Evolutionary conservation across 129 eudicot genomes (phyloP).

Genomic region (Lactuca saligna): DNA sequence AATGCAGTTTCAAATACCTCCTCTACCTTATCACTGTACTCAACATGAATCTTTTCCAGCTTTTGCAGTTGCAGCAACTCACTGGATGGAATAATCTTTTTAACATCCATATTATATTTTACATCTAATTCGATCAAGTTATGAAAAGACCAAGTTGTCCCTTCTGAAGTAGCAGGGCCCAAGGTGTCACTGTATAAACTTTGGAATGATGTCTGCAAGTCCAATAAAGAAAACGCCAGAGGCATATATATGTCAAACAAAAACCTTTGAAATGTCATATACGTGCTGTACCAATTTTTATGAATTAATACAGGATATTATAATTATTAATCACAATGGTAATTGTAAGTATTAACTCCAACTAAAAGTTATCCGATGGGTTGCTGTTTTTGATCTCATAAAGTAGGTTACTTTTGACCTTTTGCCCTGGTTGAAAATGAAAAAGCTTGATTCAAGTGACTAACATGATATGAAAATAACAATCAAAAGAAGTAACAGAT

Average conservation of each 20-base stretch:
- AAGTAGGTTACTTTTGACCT: too few species aligned
- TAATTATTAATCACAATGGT: too few species aligned
- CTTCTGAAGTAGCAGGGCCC: background rate
- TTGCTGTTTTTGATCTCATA: too few species aligned
- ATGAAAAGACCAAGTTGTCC: background rate
- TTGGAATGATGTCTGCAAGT: background rate
- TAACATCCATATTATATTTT: too few species aligned
- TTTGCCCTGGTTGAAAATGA: too few species aligned
- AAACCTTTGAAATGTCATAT: background rate
- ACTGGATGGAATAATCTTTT: background rate
- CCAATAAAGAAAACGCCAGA: background rate
- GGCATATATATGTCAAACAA: background rate
- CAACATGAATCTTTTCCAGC: background rate
- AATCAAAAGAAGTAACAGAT: too few species aligned
- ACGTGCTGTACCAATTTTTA: too few species aligned
- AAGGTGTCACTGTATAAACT: background rate
- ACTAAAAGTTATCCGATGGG: too few species aligned
- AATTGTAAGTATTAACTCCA: too few species aligned
- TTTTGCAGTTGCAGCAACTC: background rate
- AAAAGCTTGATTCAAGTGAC: too few species aligned
- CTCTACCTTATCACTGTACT: background rate
- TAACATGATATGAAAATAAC: too few species aligned
- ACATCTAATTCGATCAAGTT: background rate
- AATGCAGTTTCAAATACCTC: background rate
- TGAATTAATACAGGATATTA: too few species aligned